Evolutionary conservation across 257 asterid species (phyloP).

Genomic region (Solanum paucissectum): DNA sequence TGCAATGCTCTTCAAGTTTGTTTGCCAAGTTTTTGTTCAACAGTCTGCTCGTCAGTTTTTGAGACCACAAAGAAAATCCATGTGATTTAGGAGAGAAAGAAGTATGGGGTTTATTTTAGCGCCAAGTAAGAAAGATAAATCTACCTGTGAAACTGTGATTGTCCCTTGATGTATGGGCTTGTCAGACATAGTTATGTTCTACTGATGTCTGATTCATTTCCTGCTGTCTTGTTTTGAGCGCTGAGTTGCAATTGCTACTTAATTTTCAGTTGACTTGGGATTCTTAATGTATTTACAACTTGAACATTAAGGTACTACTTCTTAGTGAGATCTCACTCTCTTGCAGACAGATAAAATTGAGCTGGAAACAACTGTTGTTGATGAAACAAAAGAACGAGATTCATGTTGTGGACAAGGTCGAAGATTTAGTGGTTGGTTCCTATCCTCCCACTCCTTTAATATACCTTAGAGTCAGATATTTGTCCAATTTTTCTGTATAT

Average conservation of each 20-base stretch:
- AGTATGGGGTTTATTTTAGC: background rate
- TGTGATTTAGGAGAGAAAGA: background rate
- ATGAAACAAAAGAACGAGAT: conserved; percentile 93
- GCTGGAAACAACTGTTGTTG: conserved; percentile 96
- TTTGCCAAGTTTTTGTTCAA: background rate
- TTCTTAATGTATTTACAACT: background rate
- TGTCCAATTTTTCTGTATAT: background rate
- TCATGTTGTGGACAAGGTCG: conserved; percentile 86
- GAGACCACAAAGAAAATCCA: background rate
- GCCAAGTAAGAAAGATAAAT: background rate
- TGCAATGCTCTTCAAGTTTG: background rate
- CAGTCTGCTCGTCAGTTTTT: background rate
- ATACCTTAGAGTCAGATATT: background rate
- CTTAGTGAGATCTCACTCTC: background rate
- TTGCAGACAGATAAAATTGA: conserved; percentile 90
- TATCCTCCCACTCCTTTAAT: background rate
- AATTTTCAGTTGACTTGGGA: background rate
- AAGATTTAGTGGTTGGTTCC: conserved; percentile 90
- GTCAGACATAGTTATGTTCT: background rate
- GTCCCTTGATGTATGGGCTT: background rate
- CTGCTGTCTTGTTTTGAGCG: background rate
- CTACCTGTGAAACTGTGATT: background rate
- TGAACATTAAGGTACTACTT: background rate
- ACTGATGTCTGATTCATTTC: background rate
- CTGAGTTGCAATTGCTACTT: background rate